Evolutionary conservation across 768 basidiomycete genomes (phyloP), one percentile per base, ranked within the genome.

Genomic region (Mrakia hoshinonis): DNA sequence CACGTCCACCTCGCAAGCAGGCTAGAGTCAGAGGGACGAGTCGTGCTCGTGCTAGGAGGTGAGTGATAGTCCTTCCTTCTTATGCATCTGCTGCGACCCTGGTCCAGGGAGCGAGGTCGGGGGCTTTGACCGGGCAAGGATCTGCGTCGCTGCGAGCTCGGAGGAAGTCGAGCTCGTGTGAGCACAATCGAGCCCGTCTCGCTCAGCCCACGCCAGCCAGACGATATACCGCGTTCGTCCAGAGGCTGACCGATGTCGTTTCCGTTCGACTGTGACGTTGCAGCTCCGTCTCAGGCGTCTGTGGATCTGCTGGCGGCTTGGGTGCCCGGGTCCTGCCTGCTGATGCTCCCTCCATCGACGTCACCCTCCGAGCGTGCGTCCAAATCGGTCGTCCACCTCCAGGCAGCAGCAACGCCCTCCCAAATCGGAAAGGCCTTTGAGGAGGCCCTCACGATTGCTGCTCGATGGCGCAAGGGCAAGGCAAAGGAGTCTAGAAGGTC

Each of bases 1-100:
- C n/a, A 61, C 58, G 18, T 13, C 7, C 13, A 10, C 10, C 36
- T 61, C 10, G 34, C 31, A 3, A 15, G 18, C 15, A 61, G 58
- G 58, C 4, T 61, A 13, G 58, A 61, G 26, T 29, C 34, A 15
- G 58, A 61, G 6, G 58, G 58, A 15, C 34, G 34, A 4, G 34
- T 61, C 58, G 34, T 61, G 4, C 36, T 61, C 18, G 58, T 61
- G 22, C 18, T 61, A 61, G 58, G 58, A 61, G n/a, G 58, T 61
- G 18, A 61, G 58, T 61, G 13, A 5, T 20, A 22, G 10, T 5
- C n/a, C 10, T 22, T 20, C 34, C 36, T n/a, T 36, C 34, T 34
- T 22, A 3, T 13, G 54, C 12, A 31, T 34, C 20, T 4, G 22
- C 31, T 22, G 20, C 29, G 31, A 61, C 4, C 6, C 10, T 29